Conservation (phyloP, 2,329 filamentous ascomycete genomes). For the Venturia oleaginea region DNA sequence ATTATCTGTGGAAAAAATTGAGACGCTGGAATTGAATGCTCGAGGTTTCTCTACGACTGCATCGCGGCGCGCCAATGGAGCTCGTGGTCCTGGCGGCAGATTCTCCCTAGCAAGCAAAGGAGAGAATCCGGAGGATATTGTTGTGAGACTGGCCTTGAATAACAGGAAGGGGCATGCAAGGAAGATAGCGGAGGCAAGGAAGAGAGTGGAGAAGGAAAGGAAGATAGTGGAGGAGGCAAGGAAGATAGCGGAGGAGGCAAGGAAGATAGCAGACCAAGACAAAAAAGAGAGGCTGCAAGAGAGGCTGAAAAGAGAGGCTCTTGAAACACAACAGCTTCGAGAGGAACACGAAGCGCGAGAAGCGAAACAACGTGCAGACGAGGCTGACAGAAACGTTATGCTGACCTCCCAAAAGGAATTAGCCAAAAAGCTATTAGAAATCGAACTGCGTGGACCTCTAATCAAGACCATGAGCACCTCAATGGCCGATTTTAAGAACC, state of each 20-base stretch:
- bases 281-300: background rate
- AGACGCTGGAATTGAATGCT: background rate
- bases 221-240: background rate
- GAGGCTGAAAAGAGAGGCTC: background rate
- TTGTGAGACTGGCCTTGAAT: background rate
- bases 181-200: background rate
- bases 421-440: too few relatives aligned
- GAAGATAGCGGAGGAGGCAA: background rate
- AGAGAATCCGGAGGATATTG: background rate
- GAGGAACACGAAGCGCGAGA: background rate
- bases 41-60: background rate
- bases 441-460: too few relatives aligned
- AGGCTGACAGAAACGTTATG: background rate
- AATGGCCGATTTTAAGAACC: background rate
- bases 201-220: background rate
- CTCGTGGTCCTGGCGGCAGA: too few relatives aligned
- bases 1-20: background rate
- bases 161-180: background rate
- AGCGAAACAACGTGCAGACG: background rate
- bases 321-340: too few relatives aligned
- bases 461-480: too few relatives aligned
- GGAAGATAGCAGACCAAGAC: too few relatives aligned
- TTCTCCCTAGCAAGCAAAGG: background rate
- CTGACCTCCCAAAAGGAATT: too few relatives aligned
- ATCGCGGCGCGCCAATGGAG: background rate